A percentile compares a stretch with the other conserved stretches of the same genome.
phyloP scores from a whole-genome alignment of 164 flowering plant species.

The Chimonanthus salicifolius region DNA sequence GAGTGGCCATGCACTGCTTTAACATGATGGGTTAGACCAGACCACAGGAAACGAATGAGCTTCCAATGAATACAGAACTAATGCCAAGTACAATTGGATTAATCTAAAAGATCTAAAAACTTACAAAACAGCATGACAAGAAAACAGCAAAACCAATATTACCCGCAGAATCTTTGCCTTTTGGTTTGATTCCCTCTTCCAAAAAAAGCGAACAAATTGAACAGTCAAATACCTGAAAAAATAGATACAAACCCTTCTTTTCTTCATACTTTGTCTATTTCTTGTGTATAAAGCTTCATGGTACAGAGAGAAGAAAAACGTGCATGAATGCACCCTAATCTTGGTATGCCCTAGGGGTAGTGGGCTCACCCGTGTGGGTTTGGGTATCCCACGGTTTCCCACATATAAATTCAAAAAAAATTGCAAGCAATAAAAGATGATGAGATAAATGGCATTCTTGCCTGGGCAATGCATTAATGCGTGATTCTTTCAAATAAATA shows the following conservation, averaged over 20 bases:
- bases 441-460: conserved; percentile 12
- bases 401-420: neutral
- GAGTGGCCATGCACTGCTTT: neutral
- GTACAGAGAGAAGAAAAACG: neutral
- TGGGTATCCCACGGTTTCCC: too few relatives aligned
- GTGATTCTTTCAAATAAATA: conserved; percentile 78
- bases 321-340: neutral
- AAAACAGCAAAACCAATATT: conserved; percentile 14
- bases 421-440: neutral
- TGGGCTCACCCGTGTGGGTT: too few relatives aligned
- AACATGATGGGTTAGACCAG: neutral
- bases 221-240: conserved; percentile 77
- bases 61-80: neutral
- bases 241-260: neutral
- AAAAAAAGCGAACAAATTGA: conserved; percentile 97
- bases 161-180: conserved; percentile 98
- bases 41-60: neutral
- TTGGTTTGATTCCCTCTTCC: conserved; percentile 97
- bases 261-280: too few relatives aligned
- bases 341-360: too few relatives aligned
- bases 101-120: neutral
- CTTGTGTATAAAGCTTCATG: neutral
- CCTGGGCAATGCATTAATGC: conserved; percentile 88
- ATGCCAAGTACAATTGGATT: neutral
- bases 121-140: neutral